phyloP scores from a whole-genome alignment of 2,329 filamentous ascomycete genomes.

The Diplodia corticola region DNA sequence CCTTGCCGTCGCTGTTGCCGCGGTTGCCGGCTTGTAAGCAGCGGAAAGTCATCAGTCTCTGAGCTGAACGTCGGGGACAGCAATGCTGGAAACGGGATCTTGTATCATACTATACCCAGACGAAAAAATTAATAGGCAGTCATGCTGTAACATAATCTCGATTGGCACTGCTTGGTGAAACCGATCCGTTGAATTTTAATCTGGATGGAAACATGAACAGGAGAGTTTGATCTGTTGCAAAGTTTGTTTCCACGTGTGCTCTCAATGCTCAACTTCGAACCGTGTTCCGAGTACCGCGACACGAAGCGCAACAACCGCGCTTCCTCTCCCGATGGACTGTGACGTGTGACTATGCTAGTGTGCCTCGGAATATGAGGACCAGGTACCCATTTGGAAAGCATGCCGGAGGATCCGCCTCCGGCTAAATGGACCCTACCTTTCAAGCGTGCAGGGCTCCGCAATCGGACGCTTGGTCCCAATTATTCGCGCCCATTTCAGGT shows the following conservation, averaged over 20 bases:
- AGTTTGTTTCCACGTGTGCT: too few relatives aligned
- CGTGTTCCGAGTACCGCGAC: too few relatives aligned
- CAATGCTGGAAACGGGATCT: not conserved
- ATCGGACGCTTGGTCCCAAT: not conserved
- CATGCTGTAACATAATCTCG: not conserved
- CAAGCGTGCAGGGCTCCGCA: not conserved
- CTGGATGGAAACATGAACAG: too few relatives aligned
- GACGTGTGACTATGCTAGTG: not conserved
- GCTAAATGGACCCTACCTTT: not conserved
- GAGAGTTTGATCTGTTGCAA: too few relatives aligned
- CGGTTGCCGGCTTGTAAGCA: conserved; percentile 6
- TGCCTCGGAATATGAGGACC: not conserved
- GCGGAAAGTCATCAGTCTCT: not conserved
- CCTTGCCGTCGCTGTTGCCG: conserved; percentile 9
- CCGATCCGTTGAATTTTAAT: not conserved
- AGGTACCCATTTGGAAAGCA: not conserved
- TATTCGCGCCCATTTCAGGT: not conserved
- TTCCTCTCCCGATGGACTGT: not conserved
- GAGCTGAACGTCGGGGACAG: not conserved
- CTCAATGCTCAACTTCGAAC: too few relatives aligned
- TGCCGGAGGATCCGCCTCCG: not conserved
- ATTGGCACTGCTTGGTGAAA: not conserved
- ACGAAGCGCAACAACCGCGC: too few relatives aligned
- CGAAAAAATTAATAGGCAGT: conserved; percentile 13
- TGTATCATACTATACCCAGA: not conserved